Base-by-base conservation (phyloP, 2,329 filamentous ascomycete species). In the Aspergillus latus region DNA sequence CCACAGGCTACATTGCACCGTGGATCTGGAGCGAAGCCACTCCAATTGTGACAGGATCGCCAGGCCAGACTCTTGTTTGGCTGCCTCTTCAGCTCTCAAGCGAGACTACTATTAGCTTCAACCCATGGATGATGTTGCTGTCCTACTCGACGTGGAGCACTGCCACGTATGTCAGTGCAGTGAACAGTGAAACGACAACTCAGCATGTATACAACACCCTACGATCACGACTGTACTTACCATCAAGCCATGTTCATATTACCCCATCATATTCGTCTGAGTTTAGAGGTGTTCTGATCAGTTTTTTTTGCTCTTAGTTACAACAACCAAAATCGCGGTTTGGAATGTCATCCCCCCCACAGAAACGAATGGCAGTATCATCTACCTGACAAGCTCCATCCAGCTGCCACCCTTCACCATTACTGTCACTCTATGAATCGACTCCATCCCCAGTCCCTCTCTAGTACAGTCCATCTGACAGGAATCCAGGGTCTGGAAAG, bases 91-190 rank as follows among this genome's bases (percentile, higher is more conserved):
- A 21, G 13, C 39, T 52, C 15, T 15, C 49, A 2, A 52, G 37
- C 11, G 28, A 21, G 10, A 52, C 39, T 7, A 44, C 39, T 13
- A 44, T 52, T 9, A 52, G 16, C 8, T 44, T 52, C 15, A 15
- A 36, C 28, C 49, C 37, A 11, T 51, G 49, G 49, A 51, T 36
- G 15, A 51, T 36, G 8, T 40, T 26, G 7, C 13, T 51, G n/a
- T 42, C 49, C n/a, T 51, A 51, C 37, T 51, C 36, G 32, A 51
- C 32, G 7, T 13, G 42, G 13, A 43, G 36, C 3, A 51, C 49
- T 8, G 15, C n/a, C 36, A 43, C 49, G 7, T 28, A 36, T 37
- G 40, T 36, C 28, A 21, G 39, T 8, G n/a, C 49, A 6, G n/a
- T 36, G 4, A 36, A 51, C 36, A 36, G 49, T 15, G 13, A 8